Evolutionary conservation across 2,329 filamentous ascomycete species (phyloP).

Genomic region (Botrytis aclada): DNA sequence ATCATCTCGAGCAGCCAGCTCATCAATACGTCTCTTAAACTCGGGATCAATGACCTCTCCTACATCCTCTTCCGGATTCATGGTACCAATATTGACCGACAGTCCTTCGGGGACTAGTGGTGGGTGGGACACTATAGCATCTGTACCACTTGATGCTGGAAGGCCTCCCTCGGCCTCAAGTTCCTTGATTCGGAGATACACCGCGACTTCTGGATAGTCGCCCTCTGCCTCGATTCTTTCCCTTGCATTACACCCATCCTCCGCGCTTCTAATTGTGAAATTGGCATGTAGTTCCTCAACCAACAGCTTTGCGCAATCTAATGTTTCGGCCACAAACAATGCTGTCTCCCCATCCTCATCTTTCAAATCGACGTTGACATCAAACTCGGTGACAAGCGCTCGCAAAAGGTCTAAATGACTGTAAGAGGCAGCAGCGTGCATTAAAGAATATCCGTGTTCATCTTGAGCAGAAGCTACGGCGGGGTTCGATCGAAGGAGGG

Average conservation of each 20-base stretch:
- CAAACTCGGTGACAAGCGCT: constrained; percentile 69
- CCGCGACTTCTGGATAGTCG: constrained; percentile 71
- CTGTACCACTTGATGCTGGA: not conserved
- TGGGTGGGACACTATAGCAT: constrained; percentile 38
- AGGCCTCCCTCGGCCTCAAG: constrained; percentile 25
- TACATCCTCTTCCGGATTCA: constrained; percentile 61
- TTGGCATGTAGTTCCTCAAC: constrained; percentile 81
- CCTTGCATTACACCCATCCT: constrained; percentile 69
- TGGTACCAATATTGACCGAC: constrained; percentile 71
- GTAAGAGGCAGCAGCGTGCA: constrained; percentile 93
- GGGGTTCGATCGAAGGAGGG: constrained; percentile 70
- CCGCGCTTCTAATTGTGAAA: constrained; percentile 60
- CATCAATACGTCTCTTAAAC: constrained; percentile 81
- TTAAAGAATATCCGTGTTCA: constrained; percentile 86
- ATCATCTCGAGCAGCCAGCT: constrained; percentile 78
- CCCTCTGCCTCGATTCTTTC: constrained; percentile 78
- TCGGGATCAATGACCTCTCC: constrained; percentile 73
- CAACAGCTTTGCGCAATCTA: constrained; percentile 72
- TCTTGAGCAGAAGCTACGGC: constrained; percentile 78
- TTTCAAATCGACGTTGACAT: constrained; percentile 73
- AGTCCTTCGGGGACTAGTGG: constrained; percentile 73
- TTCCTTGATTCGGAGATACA: constrained; percentile 57
- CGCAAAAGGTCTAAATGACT: constrained; percentile 79
- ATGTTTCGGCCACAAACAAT: constrained; percentile 85
- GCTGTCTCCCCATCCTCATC: constrained; percentile 94